Percentiles rank a stretch among this genome's conserved stretches.
These are phyloP conservation scores for Yarrowia sp. DNA, from an alignment of 805 yeast species.

Conservation along the genomic window DNA sequence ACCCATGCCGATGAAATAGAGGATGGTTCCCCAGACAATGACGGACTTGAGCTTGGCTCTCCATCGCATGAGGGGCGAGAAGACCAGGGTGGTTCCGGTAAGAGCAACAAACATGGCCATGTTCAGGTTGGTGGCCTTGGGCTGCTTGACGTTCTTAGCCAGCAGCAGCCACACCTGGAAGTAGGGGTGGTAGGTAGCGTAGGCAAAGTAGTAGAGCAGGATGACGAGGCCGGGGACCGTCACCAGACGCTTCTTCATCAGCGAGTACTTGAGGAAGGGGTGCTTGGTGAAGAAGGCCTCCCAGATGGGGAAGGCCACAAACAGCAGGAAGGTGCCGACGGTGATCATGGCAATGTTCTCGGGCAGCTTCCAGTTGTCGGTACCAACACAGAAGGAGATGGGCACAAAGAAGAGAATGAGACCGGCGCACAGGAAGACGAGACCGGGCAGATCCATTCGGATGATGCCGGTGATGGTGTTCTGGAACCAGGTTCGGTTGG, in stretches of 20 bases:
- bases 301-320: slow-evolving; percentile 7
- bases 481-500: slow-evolving; percentile 5
- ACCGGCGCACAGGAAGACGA: slow-evolving; percentile 8
- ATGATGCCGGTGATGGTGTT: neutral
- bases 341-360: slow-evolving; percentile 25
- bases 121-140: slow-evolving; percentile 10
- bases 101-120: slow-evolving; percentile 17
- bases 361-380: slow-evolving; percentile 16
- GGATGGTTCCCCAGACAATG: slow-evolving; percentile 21
- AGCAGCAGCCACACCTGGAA: slow-evolving; percentile 22
- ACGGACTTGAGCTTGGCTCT: slow-evolving; percentile 22
- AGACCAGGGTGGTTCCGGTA: slow-evolving; percentile 3
- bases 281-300: neutral
- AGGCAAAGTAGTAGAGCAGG: slow-evolving; percentile 5
- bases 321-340: neutral
- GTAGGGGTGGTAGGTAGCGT: slow-evolving; percentile 14
- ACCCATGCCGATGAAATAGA: slow-evolving; percentile 13
- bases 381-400: slow-evolving; percentile 6
- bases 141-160: slow-evolving; percentile 3
- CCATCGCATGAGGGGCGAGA: slow-evolving; percentile 13
- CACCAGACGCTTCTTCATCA: neutral
- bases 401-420: slow-evolving; percentile 23
- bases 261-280: slow-evolving; percentile 11
- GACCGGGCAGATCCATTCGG: slow-evolving; percentile 14
- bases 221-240: slow-evolving; percentile 20